Base-by-base conservation (phyloP, 1,139 yeast species). In the Maudiozyma humilis region DNA sequence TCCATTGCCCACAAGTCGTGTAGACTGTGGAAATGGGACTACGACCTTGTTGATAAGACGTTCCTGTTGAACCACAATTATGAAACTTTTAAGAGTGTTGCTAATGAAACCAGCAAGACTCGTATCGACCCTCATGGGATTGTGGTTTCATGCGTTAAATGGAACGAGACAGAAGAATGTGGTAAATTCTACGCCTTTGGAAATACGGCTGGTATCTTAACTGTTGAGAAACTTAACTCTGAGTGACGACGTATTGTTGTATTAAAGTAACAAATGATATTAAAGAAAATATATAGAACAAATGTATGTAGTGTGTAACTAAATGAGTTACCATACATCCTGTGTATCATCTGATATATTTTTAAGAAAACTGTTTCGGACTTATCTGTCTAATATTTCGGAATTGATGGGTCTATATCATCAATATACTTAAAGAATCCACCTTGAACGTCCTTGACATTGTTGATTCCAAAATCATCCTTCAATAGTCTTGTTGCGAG, bases 401-500 rank as follows among this genome's bases (percentile, higher is more conserved):
- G 96, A 42, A 88, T 72, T 0, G 56, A 54, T 0, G 69, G 62
- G 53, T 88, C 91, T 3, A 86, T 69, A 0, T 71, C 69, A 16
- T 67, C 71, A 44, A 84, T 73, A 87, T 95, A 91, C 53, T 70
- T 72, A 47, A 73, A 69, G 30, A 88, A 66, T 0, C 98, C 98
- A 1, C 97, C 97, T 13, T 62, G 68, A 4, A 91, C 69, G 59
- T 91, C 96, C 45, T 67, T 71, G 0, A 76, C 87, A 14, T 76
- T 66, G 0, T 58, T 46, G 19, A 73, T 64, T 0, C 78, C 78
- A 44, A 75, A 66, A 3, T 69, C 65, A 13, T 74, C 77, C 40
- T 71, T 67, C 40, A 91, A 62, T 40, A 71, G 65, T 47, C 70
- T 65, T 0, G 85, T 79, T 0, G 95, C 95, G 16, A 78, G 64